These are phyloP conservation scores for Silene latifolia DNA, from an alignment of 148 eudicot species.

Conservation along the genomic window DNA sequence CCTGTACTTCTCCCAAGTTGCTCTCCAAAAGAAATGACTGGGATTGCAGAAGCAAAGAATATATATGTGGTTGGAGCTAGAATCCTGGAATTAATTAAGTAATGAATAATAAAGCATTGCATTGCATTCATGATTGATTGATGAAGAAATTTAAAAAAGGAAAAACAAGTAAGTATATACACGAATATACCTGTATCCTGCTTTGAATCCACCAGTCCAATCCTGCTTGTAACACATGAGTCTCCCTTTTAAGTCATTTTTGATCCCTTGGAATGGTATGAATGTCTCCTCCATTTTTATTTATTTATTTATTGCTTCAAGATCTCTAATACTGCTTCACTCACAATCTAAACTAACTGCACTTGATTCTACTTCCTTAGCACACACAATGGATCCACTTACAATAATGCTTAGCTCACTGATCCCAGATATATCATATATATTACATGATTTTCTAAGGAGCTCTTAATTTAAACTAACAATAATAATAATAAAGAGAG, in stretches of 20 bases:
- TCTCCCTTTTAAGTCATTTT: conserved; percentile 71
- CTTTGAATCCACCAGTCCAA: conserved; percentile 77
- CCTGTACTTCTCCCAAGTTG: conserved; percentile 79
- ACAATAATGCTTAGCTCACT: background rate
- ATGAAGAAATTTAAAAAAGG: too few relatives aligned
- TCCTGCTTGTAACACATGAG: conserved; percentile 79
- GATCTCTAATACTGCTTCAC: too few relatives aligned
- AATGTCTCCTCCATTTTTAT: conserved; percentile 88
- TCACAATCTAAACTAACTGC: too few relatives aligned
- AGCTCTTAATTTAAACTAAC: background rate
- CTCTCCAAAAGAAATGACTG: conserved; percentile 90
- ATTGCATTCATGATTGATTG: background rate
- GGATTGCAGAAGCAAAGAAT: conserved; percentile 93
- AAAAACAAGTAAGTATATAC: background rate
- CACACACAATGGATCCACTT: conserved; percentile 21
- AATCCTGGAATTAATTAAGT: conserved; percentile 53
- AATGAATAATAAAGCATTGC: too few relatives aligned
- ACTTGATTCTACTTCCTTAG: background rate
- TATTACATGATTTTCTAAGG: conserved; percentile 35
- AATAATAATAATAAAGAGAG: background rate
- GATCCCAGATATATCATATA: conserved; percentile 14
- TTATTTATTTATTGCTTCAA: too few relatives aligned
- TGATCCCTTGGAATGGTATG: conserved; percentile 83
- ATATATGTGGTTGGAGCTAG: conserved; percentile 89
- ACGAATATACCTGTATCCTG: conserved; percentile 79